Base-by-base conservation (phyloP, 129 eudicot genomes). In the Centella asiatica region DNA sequence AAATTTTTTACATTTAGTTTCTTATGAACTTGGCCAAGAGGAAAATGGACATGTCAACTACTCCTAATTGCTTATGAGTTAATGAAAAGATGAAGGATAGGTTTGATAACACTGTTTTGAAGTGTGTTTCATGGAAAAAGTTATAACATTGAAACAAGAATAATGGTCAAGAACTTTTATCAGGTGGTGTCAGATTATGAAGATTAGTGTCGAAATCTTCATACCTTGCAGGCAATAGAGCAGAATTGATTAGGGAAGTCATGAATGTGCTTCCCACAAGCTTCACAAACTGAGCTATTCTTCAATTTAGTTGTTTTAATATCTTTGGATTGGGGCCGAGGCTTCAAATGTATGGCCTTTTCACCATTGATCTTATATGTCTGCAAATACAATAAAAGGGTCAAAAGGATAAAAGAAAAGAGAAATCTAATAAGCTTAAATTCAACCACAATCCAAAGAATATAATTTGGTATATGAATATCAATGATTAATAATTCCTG, bases 311-410 rank as follows among this genome's bases (percentile, higher is more conserved):
- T 54, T 39, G 68, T 23, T 65, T 74, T 76, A 13, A 51, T 40
- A 46, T 81, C 81, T 56, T 71, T 78, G 24, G 60, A 67, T 29
- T 79, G 95, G 40, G 95, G 89, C 29, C 95, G 76, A 0, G 86
- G 95, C 79, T 86, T 82, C 74, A 86, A 63, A 77, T 86, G 95
- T 22, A 86, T 76, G 0, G 95, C 95, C 57, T 79, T 82, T 77
- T 82, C 89, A 5, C 95, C 89, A 53, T 86, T 86, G 28, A 82
- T 82, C 45, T 86, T 86, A 72, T 86, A 86, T 12, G 95, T 78
- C 95, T 86, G 74, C 8, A 2, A 17, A 29, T 40, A 20, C 67
- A 32, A 61, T 37, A 46, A 31, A 23, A 31, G 14, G 15, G 1
- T 31, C 17, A 47, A 46, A 18, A 62, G 29, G 19, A 10, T 44